These are phyloP conservation scores for Closterium sp. DNA, from an alignment of 139 green algal genomes.

Conservation along the genomic window DNA sequence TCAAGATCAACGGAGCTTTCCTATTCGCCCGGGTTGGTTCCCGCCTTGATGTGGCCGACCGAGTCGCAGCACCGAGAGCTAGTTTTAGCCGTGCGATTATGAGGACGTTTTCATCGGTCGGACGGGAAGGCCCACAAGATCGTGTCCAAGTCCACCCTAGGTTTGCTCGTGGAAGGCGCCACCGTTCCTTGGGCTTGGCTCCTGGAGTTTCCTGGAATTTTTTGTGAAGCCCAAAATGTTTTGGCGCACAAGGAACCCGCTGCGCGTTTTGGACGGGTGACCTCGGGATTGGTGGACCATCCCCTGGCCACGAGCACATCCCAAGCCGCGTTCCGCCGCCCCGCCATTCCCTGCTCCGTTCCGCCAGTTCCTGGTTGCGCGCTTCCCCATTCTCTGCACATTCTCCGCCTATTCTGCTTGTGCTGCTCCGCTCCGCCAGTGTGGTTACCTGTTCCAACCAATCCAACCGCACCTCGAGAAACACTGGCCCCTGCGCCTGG, in stretches of 20 bases:
- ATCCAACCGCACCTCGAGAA: background rate
- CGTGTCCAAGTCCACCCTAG: background rate
- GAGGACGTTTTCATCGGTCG: background rate
- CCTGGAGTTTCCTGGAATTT: background rate
- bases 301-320: background rate
- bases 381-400: background rate
- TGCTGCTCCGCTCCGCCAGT: background rate
- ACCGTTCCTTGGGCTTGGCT: background rate
- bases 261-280: background rate
- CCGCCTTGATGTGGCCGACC: background rate
- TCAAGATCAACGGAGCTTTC: background rate
- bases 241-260: background rate
- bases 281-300: background rate
- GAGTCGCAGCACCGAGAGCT: background rate
- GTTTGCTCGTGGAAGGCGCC: background rate
- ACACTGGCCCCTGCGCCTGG: background rate
- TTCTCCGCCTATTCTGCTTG: background rate
- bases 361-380: background rate
- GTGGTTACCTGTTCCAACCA: background rate
- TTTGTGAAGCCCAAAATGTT: background rate
- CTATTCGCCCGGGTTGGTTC: background rate
- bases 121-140: background rate
- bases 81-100: background rate
- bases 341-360: background rate
- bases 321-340: background rate